Evolutionary conservation across 2,329 filamentous ascomycete genomes (phyloP).

Genomic region (Cryphonectria naterciae): DNA sequence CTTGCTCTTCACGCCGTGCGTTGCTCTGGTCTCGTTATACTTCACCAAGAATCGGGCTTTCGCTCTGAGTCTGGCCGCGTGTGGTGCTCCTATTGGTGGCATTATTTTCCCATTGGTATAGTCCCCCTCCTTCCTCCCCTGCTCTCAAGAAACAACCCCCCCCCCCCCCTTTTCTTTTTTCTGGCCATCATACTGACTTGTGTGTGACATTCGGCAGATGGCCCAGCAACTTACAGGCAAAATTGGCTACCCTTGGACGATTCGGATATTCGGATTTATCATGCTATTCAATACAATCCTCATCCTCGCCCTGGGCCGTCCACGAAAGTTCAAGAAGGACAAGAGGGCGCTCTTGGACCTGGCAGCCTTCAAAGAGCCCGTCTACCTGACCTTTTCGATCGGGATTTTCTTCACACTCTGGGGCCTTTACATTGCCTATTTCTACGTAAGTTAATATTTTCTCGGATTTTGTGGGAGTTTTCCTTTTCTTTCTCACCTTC

Average conservation of each 20-base stretch:
- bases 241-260: slow-evolving; percentile 63
- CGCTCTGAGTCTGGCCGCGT: slow-evolving; percentile 64
- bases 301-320: slow-evolving; percentile 45
- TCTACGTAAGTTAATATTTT: slow-evolving; percentile 51
- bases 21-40: slow-evolving; percentile 70
- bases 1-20: slow-evolving; percentile 64
- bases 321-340: slow-evolving; percentile 52
- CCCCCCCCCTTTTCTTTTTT: neutral
- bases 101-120: slow-evolving; percentile 63
- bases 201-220: slow-evolving; percentile 2
- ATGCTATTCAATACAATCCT: slow-evolving; percentile 52
- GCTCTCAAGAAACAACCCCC: neutral
- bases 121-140: slow-evolving; percentile 50
- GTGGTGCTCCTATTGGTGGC: slow-evolving; percentile 63
- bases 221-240: slow-evolving; percentile 5
- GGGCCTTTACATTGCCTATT: slow-evolving; percentile 61
- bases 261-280: slow-evolving; percentile 64
- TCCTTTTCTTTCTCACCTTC: neutral
- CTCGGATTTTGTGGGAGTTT: neutral
- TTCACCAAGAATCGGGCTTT: slow-evolving; percentile 61
- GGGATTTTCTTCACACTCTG: slow-evolving; percentile 53
- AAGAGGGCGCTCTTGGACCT: slow-evolving; percentile 58
- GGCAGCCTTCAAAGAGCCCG: slow-evolving; percentile 58
- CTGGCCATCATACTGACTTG: neutral
- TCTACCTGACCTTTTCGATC: slow-evolving; percentile 56